Base-by-base conservation (phyloP, 2,329 filamentous ascomycete species). In the Basipetospora chlamydospora region DNA sequence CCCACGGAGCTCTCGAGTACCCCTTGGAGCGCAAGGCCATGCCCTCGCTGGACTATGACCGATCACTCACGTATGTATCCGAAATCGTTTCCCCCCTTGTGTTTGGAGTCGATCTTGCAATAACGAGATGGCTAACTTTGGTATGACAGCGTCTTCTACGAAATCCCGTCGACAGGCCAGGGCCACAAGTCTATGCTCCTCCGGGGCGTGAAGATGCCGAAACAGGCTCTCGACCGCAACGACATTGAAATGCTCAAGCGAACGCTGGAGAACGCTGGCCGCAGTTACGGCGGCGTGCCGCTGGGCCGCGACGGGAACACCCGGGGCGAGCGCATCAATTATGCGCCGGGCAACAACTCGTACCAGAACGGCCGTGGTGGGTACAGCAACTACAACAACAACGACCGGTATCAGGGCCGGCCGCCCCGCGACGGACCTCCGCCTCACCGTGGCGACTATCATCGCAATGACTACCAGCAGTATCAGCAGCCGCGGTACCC, bases 161-260 rank as follows among this genome's bases (percentile, higher is more conserved):
- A 85, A 30, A 80, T 95, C 59, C 87, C 88, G 0, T 65, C 69
- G 28, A 74, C 73, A 13, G 66, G 64, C 8, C 71, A 83, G 47
- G 63, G 74, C 4, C 90, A 98, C 60, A 95, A 95, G 54, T 95
- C 87, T 5, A 92, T 94, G 81, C 70, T 98, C 11, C 67, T 98
- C 25, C 78, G 85, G 3, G 90, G 90, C 10, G 77, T 87, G 26
- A 76, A 79, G 47, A 67, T 87, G 39, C 74, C 81, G 4, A 60
- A 68, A 2, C 74, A 83, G 2, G 79, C 75, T 8, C 70, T 98
- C 1, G 80, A 82, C 39, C 68, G 73, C 23, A 72, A 70, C 40
- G 87, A 95, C 49, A 74, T 88, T 37, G 79, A 87, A 44, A 67
- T 71, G 6, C 70, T 87, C 29, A 74, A 76, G 50, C 67, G 70